Conservation (phyloP, 345 rosid genomes). For the Excoecaria agallocha region DNA sequence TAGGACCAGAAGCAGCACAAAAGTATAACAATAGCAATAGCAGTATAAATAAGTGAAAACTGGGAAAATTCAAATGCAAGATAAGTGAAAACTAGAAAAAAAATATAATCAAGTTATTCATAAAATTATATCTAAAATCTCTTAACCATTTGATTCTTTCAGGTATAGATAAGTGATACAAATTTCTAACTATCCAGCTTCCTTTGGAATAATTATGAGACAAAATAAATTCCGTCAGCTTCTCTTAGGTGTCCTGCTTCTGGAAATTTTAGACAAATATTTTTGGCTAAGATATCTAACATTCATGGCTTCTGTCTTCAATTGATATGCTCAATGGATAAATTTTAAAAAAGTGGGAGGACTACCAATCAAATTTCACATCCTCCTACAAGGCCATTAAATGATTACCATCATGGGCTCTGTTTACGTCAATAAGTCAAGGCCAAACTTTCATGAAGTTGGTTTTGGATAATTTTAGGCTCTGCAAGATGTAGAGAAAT, state of each 20-base stretch:
- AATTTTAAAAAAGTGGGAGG: background rate
- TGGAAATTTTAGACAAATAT: background rate
- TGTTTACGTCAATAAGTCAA: background rate
- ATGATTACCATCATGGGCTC: background rate
- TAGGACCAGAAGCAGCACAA: background rate
- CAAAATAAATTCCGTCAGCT: background rate
- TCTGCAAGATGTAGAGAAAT: background rate
- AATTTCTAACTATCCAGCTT: background rate
- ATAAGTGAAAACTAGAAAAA: background rate
- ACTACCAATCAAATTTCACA: background rate
- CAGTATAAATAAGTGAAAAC: background rate
- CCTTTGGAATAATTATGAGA: background rate
- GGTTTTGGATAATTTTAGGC: background rate
- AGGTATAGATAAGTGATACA: background rate
- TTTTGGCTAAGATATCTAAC: background rate
- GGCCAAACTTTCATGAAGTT: background rate
- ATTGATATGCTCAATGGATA: background rate
- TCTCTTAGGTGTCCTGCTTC: background rate
- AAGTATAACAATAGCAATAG: background rate
- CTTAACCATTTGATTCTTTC: background rate
- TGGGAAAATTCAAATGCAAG: background rate
- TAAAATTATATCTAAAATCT: background rate
- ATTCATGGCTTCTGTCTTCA: background rate
- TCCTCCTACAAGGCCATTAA: background rate
- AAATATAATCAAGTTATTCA: background rate